phyloP scores from a whole-genome alignment of 1,284 basidiomycete genomes.

The Coniferiporia sulphurascens region DNA sequence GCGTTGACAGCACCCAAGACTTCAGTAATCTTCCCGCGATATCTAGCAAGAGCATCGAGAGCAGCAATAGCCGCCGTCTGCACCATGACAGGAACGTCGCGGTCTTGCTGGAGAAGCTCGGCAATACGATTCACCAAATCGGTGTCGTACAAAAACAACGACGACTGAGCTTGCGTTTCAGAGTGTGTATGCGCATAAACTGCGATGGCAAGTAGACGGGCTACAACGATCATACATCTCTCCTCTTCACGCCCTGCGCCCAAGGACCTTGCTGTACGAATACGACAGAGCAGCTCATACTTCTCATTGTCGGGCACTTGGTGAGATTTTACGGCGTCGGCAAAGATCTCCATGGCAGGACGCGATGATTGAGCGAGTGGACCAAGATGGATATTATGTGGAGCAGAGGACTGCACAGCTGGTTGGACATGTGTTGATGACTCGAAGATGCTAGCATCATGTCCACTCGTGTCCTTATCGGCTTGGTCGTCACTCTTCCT shows the following conservation, averaged over 20 bases:
- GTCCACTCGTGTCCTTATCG: conserved; percentile 39
- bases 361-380: conserved; percentile 55
- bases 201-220: conserved; percentile 84
- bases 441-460: conserved; percentile 33
- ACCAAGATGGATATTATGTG: conserved; percentile 62
- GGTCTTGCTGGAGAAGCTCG: conserved; percentile 83
- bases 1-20: conserved; percentile 91
- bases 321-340: conserved; percentile 69
- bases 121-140: conserved; percentile 84
- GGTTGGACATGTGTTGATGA: conserved; percentile 33
- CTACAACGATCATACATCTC: conserved; percentile 77
- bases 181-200: conserved; percentile 83
- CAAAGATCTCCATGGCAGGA: conserved; percentile 68
- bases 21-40: conserved; percentile 79
- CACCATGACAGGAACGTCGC: conserved; percentile 59
- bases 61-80: conserved; percentile 85
- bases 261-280: conserved; percentile 73
- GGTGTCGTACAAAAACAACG: conserved; percentile 92
- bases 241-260: conserved; percentile 52
- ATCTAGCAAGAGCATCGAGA: conserved; percentile 85
- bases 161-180: conserved; percentile 75
- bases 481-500: conserved; percentile 39
- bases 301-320: conserved; percentile 80
- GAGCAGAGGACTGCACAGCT: conserved; percentile 35
- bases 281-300: conserved; percentile 86